Conservation (phyloP, 768 basidiomycete genomes). For the Tulasnella sp. region DNA sequence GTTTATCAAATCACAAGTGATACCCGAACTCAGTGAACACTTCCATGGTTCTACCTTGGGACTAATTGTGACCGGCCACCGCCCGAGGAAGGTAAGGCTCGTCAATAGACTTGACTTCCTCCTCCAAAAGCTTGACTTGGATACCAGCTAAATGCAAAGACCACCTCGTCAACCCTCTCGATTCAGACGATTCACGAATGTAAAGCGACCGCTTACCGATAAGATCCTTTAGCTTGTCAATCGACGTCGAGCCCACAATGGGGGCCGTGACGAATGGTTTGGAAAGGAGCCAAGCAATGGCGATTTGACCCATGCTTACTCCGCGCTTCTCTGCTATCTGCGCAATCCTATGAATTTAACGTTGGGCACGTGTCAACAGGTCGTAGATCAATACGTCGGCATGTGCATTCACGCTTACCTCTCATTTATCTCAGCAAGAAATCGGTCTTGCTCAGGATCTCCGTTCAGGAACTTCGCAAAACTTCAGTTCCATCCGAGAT, state of each 20-base stretch:
- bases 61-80: not conserved
- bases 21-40: not conserved
- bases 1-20: not conserved
- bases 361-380: too few species aligned
- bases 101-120: not conserved
- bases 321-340: conserved; percentile 46
- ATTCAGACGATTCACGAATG: not conserved
- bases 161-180: not conserved
- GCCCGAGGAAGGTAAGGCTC: not conserved
- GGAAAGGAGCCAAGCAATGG: conserved; percentile 7
- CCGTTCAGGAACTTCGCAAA: not conserved
- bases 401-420: not conserved
- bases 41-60: not conserved
- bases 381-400: too few species aligned
- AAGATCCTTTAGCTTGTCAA: conserved; percentile 24
- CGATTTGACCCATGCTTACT: conserved; percentile 46
- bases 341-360: conserved; percentile 38
- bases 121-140: not conserved
- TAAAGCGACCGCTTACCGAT: not conserved
- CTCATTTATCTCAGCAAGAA: not conserved
- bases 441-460: not conserved
- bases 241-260: conserved; percentile 25
- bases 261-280: conserved; percentile 18
- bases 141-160: not conserved
- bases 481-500: not conserved